Evolutionary conservation across 2,329 filamentous ascomycete species (phyloP).

Genomic region (Trichoderma breve): DNA sequence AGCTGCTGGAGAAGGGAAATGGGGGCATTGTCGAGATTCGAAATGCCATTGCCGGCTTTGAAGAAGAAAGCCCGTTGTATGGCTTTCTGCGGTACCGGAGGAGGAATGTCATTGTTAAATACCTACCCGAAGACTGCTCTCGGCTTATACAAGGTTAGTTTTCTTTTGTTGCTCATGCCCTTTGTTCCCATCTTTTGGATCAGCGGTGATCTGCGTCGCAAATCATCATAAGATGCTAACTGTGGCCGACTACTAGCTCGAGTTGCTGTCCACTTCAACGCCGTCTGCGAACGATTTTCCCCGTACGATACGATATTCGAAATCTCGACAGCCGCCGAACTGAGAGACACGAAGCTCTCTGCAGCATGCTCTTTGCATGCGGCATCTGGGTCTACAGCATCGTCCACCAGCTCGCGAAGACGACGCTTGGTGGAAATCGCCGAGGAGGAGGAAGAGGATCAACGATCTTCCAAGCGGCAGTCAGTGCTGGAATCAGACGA

Average conservation of each 20-base stretch:
- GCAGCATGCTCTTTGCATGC: constrained; percentile 87
- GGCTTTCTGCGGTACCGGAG: constrained; percentile 88
- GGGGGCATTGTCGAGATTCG: constrained; percentile 84
- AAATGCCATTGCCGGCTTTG: constrained; percentile 71
- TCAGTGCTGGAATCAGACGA: constrained; percentile 48
- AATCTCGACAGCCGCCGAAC: constrained; percentile 69
- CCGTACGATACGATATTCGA: constrained; percentile 85
- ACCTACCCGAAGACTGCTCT: constrained; percentile 86
- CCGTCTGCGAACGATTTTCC: constrained; percentile 68
- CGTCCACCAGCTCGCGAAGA: constrained; percentile 76
- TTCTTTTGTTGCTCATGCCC: not conserved
- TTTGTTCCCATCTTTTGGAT: not conserved
- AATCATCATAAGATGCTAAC: not conserved
- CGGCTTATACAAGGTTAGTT: constrained; percentile 82
- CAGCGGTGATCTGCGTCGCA: not conserved
- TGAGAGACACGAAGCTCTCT: constrained; percentile 85
- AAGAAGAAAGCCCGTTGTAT: constrained; percentile 84
- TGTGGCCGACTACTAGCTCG: constrained; percentile 66
- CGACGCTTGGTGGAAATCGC: constrained; percentile 85
- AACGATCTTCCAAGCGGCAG: constrained; percentile 57
- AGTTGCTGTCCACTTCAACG: constrained; percentile 70
- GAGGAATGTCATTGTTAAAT: constrained; percentile 88
- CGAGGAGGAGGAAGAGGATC: constrained; percentile 84
- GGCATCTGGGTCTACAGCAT: constrained; percentile 80
- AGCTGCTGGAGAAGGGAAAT: constrained; percentile 71